phyloP scores from a whole-genome alignment of 352 stramenopile species.

The Phytophthora chlamydospora region DNA sequence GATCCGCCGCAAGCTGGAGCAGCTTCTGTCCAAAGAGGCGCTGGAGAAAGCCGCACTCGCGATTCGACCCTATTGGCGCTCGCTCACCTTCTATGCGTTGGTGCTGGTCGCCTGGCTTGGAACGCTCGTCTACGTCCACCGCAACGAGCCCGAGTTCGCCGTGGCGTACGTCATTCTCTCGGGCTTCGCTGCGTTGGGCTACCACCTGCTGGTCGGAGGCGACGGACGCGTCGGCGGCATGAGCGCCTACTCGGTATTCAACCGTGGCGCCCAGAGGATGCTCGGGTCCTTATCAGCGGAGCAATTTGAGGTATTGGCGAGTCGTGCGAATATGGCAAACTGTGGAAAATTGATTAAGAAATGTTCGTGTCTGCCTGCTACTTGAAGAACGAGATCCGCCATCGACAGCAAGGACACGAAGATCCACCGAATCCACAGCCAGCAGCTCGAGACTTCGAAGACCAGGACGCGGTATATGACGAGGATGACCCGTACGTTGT shows the following conservation, averaged over 20 bases:
- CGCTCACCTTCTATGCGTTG: slow-evolving; percentile 27
- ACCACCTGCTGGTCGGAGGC: slow-evolving; percentile 43
- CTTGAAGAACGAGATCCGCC: slow-evolving; percentile 79
- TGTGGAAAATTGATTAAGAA: neutral
- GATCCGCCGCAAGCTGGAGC: slow-evolving; percentile 38
- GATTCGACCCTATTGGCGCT: slow-evolving; percentile 31
- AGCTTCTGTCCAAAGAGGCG: slow-evolving; percentile 45
- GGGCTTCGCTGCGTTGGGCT: slow-evolving; percentile 45
- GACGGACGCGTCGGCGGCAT: slow-evolving; percentile 34
- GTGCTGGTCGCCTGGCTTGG: slow-evolving; percentile 44
- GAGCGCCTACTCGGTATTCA: slow-evolving; percentile 88
- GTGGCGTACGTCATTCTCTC: slow-evolving; percentile 69
- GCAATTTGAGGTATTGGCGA: slow-evolving; percentile 72
- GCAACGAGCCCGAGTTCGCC: slow-evolving; percentile 58
- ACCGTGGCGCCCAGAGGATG: slow-evolving; percentile 69
- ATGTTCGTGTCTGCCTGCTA: neutral
- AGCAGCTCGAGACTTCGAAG: slow-evolving; percentile 15
- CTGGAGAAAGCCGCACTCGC: slow-evolving; percentile 22
- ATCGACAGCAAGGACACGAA: slow-evolving; percentile 47
- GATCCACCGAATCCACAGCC: slow-evolving; percentile 17
- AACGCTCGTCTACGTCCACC: slow-evolving; percentile 54
- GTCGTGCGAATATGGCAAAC: neutral
- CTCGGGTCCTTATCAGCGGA: slow-evolving; percentile 81
- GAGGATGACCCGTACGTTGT: slow-evolving; percentile 58
- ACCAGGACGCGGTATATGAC: slow-evolving; percentile 37